Base-by-base conservation (phyloP, 306 rosid genomes). In the Sechiopsis laciniata region DNA sequence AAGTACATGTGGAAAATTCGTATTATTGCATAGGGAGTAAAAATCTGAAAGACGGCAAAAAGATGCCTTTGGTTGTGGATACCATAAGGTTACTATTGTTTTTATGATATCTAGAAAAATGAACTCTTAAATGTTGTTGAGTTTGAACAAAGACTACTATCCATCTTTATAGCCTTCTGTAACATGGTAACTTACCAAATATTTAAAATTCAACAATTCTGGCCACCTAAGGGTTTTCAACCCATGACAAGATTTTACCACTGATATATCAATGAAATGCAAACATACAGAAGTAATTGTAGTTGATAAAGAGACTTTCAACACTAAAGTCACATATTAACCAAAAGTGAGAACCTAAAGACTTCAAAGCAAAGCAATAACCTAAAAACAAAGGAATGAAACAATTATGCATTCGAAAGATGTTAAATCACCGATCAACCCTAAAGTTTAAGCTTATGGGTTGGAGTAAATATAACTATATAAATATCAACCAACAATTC, bases 381-480 rank as follows among this genome's bases (percentile, higher is more conserved):
- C 58, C 54, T 69, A 12, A 20, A 50, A 14, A 5, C 57, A 50
- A 69, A 60, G 74, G 37, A 76, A 76, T 70, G 19, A 77, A 53
- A 42, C 0, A 42, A 9, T 42, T 42, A 9, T 42, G 48, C 9
- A 8, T 6, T 37, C 2, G 48, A 9, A 42, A 42, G 11, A 8
- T 42, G 12, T 42, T 42, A 8, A 42, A 42, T 42, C 2, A 42
- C 48, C 10, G 0, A 42, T 42, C 8, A 42, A 42, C 48, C 11
- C 12, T 6, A 8, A 42, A 42, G 10, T 9, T 42, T 9, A 42
- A 42, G 7, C 48, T 42, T 8, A 42, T 42, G 48, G 48, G 48
- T 40, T 42, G 10, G 48, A 9, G 10, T 42, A 42, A 42, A 42
- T 42, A 7, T 42, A 42, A 42, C 8, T 42, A 42, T 42, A 42